Base-by-base conservation (phyloP, 768 basidiomycete species). In the Kwoniella dejecticola region DNA sequence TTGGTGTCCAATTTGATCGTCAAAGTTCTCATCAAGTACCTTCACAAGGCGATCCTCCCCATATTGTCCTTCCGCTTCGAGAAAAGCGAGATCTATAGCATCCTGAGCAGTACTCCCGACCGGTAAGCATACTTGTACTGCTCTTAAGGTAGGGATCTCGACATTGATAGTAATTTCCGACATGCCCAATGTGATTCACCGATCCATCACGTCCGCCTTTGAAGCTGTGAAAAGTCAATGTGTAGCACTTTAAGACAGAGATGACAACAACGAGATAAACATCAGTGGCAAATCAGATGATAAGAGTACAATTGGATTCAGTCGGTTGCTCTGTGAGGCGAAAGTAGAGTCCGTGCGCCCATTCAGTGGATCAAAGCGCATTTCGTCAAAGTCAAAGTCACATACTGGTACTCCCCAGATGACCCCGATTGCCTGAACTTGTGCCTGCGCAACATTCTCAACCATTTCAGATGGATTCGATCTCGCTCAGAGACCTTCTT, bases 11-110 rank as follows among this genome's bases (percentile, higher is more conserved):
- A 44, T n/a, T n/a, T n/a, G n/a, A 6, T 48, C 52, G 24, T 19
- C 38, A 1, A 8, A 7, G 7, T 36, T 36, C 15, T 36, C n/a
- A 0, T 47, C 8, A 4, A 62, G 24, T 0, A 23, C 26, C 11
- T 49, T 15, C 0, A 48, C 24, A 12, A 60, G 27, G 17, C 12
- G 23, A 2, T 23, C 42, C 21, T 55, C 36, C 3, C 52, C 60
- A 21, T 33, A 55, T 12, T 5, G 21, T 11, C 55, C 46, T 23
- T 53, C 52, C 26, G 52, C 44, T 42, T 62, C 44, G 4, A 62
- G 4, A 26, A 62, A 31, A 2, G 53, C 52, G 7, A 53, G 13
- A 19, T 62, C 45, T 4, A 54, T 46, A 7, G 60, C 60, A 48
- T 62, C 52, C 48, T 31, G 49, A 21, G 45, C 45, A n/a, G 46